phyloP scores from a whole-genome alignment of 495 filamentous ascomycete genomes.

The Bathelium albidoporum region DNA sequence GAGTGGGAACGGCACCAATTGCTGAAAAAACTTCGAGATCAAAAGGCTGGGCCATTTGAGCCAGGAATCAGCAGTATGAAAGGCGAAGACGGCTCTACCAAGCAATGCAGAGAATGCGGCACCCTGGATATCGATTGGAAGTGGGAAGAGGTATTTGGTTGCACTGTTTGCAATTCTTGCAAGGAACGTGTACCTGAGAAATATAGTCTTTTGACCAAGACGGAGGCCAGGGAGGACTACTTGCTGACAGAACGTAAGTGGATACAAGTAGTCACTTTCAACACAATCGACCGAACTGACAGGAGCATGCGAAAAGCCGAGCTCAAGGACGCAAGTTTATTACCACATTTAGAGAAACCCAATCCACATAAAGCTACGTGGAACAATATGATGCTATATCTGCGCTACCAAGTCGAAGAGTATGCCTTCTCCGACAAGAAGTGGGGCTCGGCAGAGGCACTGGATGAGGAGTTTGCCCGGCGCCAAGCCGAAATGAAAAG shows the following conservation, averaged over 20 bases:
- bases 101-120: conserved; percentile 72
- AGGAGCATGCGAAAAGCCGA: conserved; percentile 46
- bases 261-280: not conserved
- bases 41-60: conserved; percentile 75
- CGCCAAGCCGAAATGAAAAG: conserved; percentile 74
- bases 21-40: conserved; percentile 53
- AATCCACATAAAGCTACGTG: conserved; percentile 93
- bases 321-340: conserved; percentile 68
- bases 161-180: conserved; percentile 60
- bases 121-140: conserved; percentile 85
- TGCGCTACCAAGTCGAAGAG: conserved; percentile 87
- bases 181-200: conserved; percentile 85
- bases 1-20: conserved; percentile 86
- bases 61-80: conserved; percentile 66
- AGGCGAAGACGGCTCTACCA: conserved; percentile 43
- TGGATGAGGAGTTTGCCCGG: conserved; percentile 83
- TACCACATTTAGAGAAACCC: conserved; percentile 78
- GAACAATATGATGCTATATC: conserved; percentile 97
- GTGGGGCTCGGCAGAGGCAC: conserved; percentile 74
- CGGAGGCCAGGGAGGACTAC: conserved; percentile 91
- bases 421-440: conserved; percentile 73
- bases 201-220: conserved; percentile 91
- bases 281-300: conserved; percentile 8
- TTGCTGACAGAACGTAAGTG: conserved; percentile 79
- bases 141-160: conserved; percentile 73